phyloP scores from a whole-genome alignment of 2,329 filamentous ascomycete genomes.

The Diaporthe citrichinensis region DNA sequence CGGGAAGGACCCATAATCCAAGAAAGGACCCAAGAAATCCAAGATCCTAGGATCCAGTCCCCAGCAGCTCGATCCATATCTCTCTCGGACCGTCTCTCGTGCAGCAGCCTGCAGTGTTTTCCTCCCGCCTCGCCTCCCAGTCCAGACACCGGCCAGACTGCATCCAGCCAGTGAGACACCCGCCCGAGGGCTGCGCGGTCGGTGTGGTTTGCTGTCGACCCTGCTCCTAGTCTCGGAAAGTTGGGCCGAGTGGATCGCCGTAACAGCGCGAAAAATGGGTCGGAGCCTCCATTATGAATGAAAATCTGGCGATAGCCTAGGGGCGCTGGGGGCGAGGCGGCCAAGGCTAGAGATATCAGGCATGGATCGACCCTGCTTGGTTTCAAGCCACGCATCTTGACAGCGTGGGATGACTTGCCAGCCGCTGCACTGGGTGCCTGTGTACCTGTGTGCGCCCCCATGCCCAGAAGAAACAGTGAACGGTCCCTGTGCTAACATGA shows the following conservation, averaged over 20 bases:
- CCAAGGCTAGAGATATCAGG: constrained; percentile 17
- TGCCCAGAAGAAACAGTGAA: constrained; percentile 12
- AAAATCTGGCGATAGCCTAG: constrained; percentile 33
- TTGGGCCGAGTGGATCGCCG: constrained; percentile 42
- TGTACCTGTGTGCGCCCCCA: constrained; percentile 18
- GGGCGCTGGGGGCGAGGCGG: constrained; percentile 20
- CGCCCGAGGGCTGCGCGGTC: constrained; percentile 16
- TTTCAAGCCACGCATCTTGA: constrained; percentile 30
- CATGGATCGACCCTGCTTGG: constrained; percentile 29
- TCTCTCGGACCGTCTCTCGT: neutral
- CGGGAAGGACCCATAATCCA: constrained; percentile 7
- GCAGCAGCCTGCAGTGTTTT: constrained; percentile 22
- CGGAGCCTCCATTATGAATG: constrained; percentile 29
- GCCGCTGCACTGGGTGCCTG: neutral
- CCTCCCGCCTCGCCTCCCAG: constrained; percentile 16
- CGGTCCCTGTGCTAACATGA: constrained; percentile 8
- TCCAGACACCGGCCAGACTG: constrained; percentile 7
- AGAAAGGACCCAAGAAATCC: neutral
- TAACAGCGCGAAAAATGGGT: constrained; percentile 22
- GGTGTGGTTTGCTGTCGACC: constrained; percentile 26
- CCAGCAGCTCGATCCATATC: constrained; percentile 19
- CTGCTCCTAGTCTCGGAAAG: constrained; percentile 38
- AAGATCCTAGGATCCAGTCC: neutral
- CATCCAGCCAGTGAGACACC: constrained; percentile 1
- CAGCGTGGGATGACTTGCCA: constrained; percentile 21